Evolutionary conservation across 257 asterid genomes (phyloP).

Genomic region (Rehmannia glutinosa): DNA sequence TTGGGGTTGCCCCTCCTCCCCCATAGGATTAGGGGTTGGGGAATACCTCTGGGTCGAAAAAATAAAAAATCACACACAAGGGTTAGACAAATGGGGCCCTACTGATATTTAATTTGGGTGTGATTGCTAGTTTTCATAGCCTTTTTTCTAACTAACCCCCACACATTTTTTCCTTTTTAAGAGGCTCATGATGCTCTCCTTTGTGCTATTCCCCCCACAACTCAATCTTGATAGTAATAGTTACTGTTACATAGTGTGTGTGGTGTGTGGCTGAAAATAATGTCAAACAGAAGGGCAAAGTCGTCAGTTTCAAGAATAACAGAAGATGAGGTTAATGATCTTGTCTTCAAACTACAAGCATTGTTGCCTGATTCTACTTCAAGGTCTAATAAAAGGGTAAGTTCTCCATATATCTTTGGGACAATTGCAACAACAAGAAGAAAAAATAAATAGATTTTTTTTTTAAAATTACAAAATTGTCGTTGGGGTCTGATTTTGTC

Average conservation of each 20-base stretch:
- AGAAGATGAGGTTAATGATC: conserved; percentile 51
- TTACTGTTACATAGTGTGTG: background rate
- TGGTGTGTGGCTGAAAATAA: conserved; percentile 13
- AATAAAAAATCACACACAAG: background rate
- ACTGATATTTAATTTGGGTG: background rate
- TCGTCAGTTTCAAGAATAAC: conserved; percentile 26
- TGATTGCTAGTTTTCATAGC: background rate
- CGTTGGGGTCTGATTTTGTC: too few relatives aligned
- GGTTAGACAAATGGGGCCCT: background rate
- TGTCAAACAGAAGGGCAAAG: conserved; percentile 48
- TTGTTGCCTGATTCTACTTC: conserved; percentile 50
- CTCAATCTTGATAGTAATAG: background rate
- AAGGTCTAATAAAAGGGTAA: conserved; percentile 39
- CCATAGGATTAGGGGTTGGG: too few relatives aligned
- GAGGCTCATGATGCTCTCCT: conserved; percentile 18
- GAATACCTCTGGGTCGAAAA: too few relatives aligned
- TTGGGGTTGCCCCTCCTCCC: too few relatives aligned
- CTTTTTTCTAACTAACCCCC: background rate
- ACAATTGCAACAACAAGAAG: too few relatives aligned
- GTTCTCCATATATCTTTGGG: too few relatives aligned
- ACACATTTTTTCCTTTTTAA: conserved; percentile 31
- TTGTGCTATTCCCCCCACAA: conserved; percentile 19
- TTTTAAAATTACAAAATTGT: too few relatives aligned
- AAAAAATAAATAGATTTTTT: too few relatives aligned
- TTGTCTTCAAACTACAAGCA: conserved; percentile 48